These are phyloP conservation scores for Adansonia gregorii DNA, from an alignment of 441 rosid species.

Conservation along the genomic window DNA sequence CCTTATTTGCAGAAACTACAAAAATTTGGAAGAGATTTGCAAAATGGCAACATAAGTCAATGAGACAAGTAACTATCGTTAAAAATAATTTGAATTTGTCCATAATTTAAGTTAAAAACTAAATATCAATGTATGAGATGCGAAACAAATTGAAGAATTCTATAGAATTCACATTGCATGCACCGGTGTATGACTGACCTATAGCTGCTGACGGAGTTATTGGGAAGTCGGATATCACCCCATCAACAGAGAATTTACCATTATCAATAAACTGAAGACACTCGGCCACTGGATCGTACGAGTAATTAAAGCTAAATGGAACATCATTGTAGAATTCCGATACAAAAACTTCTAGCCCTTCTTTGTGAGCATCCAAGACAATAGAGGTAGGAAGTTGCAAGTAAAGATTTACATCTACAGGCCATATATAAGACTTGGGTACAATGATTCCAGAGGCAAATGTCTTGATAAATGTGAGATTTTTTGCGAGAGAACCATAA, in stretches of 20 bases:
- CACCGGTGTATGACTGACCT: constrained; percentile 46
- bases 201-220: constrained; percentile 73
- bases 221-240: constrained; percentile 87
- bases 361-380: constrained; percentile 87
- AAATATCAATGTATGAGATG: background rate
- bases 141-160: background rate
- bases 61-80: background rate
- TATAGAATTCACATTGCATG: background rate
- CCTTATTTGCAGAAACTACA: background rate
- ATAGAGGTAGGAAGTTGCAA: constrained; percentile 56
- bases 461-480: constrained; percentile 73
- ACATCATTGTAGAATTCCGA: constrained; percentile 75
- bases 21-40: background rate
- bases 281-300: constrained; percentile 80
- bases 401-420: constrained; percentile 47
- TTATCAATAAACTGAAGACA: constrained; percentile 67
- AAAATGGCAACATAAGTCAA: background rate
- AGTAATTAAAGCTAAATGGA: constrained; percentile 71
- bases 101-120: background rate
- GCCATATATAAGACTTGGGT: constrained; percentile 83
- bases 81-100: background rate
- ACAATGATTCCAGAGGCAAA: constrained; percentile 91
- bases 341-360: constrained; percentile 77
- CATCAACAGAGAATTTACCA: constrained; percentile 85
- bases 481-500: constrained; percentile 56